These are phyloP conservation scores for Hypoxylon sp. DNA, from an alignment of 2,329 filamentous ascomycete genomes.

Conservation along the genomic window DNA sequence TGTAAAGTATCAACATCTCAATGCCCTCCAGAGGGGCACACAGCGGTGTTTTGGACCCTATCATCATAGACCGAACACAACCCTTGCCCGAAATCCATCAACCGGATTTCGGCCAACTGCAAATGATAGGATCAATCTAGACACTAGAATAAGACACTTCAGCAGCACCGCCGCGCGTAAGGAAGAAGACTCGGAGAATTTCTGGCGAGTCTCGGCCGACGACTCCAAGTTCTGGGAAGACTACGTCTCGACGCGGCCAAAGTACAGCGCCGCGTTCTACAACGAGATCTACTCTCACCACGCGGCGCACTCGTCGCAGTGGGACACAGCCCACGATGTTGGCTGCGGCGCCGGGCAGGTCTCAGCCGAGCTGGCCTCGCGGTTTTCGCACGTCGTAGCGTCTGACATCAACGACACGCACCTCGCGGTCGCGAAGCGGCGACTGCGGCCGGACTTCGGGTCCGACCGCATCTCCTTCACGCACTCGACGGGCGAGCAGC, in stretches of 20 bases:
- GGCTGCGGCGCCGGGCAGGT: slow-evolving; percentile 18
- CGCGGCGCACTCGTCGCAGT: slow-evolving; percentile 7
- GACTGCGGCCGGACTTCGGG: background rate
- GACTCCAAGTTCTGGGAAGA: slow-evolving; percentile 21
- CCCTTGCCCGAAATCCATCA: background rate
- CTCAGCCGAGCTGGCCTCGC: slow-evolving; percentile 7
- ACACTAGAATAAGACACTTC: slow-evolving; percentile 2
- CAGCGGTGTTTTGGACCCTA: background rate
- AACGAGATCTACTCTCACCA: slow-evolving; percentile 18
- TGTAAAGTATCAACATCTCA: slow-evolving; percentile 10
- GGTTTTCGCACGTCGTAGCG: slow-evolving; percentile 14
- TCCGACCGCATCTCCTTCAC: slow-evolving; percentile 16
- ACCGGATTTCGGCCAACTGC: slow-evolving; percentile 2
- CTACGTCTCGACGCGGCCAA: slow-evolving; percentile 20
- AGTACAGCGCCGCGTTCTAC: slow-evolving; percentile 12
- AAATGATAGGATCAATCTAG: background rate
- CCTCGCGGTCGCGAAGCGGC: slow-evolving; percentile 9
- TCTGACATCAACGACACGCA: slow-evolving; percentile 18
- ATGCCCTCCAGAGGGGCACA: slow-evolving; percentile 5
- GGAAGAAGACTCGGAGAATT: slow-evolving; percentile 11
- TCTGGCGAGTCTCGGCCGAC: slow-evolving; percentile 15
- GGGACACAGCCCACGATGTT: slow-evolving; percentile 17
- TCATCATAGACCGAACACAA: slow-evolving; percentile 1
- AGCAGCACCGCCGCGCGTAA: slow-evolving; percentile 4
- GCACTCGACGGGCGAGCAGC: slow-evolving; percentile 12